A percentile compares a stretch with the other conserved stretches of the same genome.
phyloP scores from a whole-genome alignment of 2,329 filamentous ascomycete genomes.

The Claviceps sorghi region DNA sequence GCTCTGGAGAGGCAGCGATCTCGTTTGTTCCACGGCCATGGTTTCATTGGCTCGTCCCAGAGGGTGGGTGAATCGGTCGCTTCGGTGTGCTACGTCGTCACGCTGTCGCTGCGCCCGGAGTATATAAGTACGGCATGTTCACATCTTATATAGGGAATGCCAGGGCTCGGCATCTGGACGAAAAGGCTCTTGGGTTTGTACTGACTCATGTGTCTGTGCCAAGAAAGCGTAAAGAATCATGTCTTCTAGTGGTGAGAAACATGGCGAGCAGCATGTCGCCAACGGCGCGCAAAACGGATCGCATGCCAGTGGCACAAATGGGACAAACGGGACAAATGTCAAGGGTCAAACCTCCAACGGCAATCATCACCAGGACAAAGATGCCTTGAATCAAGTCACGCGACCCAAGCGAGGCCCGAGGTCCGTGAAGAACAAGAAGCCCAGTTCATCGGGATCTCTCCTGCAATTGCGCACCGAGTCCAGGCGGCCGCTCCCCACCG shows the following conservation, averaged over 20 bases:
- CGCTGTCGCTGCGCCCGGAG: background rate
- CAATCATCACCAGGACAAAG: conserved; percentile 5
- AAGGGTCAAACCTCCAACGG: conserved; percentile 4
- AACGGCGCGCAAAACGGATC: conserved; percentile 11
- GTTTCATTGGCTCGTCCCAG: background rate
- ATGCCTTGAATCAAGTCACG: background rate
- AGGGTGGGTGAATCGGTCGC: background rate
- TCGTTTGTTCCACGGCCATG: background rate
- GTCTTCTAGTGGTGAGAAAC: background rate
- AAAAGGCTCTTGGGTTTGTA: background rate
- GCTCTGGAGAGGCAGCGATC: background rate
- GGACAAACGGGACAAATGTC: conserved; percentile 7
- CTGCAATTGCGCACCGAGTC: conserved; percentile 30
- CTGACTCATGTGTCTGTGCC: background rate
- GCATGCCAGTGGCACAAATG: conserved; percentile 9
- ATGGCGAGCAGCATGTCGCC: background rate
- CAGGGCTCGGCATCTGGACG: background rate
- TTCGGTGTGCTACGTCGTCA: background rate
- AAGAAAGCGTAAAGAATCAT: background rate
- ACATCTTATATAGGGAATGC: background rate
- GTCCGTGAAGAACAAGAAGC: background rate
- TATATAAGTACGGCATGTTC: background rate
- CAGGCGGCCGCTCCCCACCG: conserved; percentile 45
- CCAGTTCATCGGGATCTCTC: conserved; percentile 11
- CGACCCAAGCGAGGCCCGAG: background rate